Percentiles rank a stretch among this genome's conserved stretches.
Evolutionary conservation across 1,139 yeast genomes (phyloP).

Genomic region (Blastobotrys persicus): DNA sequence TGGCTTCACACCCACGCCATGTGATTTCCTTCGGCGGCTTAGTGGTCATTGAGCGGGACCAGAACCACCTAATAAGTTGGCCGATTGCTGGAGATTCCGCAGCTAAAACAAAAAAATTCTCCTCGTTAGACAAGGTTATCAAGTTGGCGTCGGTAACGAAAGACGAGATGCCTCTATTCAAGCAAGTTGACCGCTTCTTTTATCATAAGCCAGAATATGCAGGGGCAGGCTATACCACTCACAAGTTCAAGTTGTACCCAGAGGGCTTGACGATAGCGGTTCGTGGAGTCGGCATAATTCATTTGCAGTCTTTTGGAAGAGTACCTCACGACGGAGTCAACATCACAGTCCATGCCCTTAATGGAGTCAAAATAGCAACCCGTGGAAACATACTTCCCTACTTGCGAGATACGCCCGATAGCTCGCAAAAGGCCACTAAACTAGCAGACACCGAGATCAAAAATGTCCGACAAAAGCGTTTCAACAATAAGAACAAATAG

Average conservation of each 20-base stretch:
- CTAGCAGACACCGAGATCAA: constrained; percentile 7
- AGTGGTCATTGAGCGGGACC: constrained; percentile 23
- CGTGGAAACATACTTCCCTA: constrained; percentile 35
- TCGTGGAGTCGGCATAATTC: constrained; percentile 65
- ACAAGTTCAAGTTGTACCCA: constrained; percentile 34
- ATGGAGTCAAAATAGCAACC: constrained; percentile 41
- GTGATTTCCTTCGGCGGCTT: constrained; percentile 33
- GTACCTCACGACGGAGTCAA: constrained; percentile 41
- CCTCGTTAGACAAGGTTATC: constrained; percentile 33
- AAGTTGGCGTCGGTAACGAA: constrained; percentile 35
- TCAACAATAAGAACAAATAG: not conserved
- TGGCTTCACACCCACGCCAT: constrained; percentile 26
- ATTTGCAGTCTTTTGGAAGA: constrained; percentile 63
- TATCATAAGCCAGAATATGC: constrained; percentile 28
- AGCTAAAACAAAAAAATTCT: constrained; percentile 14
- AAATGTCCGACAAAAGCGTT: not conserved
- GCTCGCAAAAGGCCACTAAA: not conserved
- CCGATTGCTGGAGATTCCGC: constrained; percentile 20
- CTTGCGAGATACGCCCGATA: constrained; percentile 20
- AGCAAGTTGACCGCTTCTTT: constrained; percentile 11
- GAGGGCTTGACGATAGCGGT: constrained; percentile 69
- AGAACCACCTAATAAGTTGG: constrained; percentile 23
- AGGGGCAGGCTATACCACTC: constrained; percentile 36
- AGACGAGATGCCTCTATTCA: constrained; percentile 16
- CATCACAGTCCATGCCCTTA: constrained; percentile 48